Base-by-base conservation (phyloP, 805 yeast species). In the Sporopachydermia quercuum region DNA sequence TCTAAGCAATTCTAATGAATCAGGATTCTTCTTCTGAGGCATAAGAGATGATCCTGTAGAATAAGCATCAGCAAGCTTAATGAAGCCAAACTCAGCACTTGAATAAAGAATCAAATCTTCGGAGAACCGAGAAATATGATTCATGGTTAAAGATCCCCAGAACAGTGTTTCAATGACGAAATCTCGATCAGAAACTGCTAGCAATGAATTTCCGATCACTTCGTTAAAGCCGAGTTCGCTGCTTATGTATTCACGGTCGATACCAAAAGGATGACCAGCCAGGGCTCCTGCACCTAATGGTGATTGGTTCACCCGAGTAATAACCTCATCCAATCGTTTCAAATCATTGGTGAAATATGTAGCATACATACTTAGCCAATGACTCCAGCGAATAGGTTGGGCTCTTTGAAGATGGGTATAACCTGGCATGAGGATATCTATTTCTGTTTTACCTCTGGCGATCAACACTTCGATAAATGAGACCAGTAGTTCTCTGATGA, bases 11-110 rank as follows among this genome's bases (percentile, higher is more conserved):
- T 91, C 99, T 49, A 91, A 68, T 18, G 95, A 83, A 60, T 91
- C 99, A 3, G 98, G 96, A 64, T 91, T 91, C 63, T 91, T 91
- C 76, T 91, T 91, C 63, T 91, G 98, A 16, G 99, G 99, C 99
- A 91, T 91, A 56, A 91, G 70, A 18, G 96, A 85, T 4, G 96
- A 85, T 11, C 99, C 99, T 5, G 99, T 91, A 1, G 98, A 91
- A 62, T 91, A 91, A 17, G 98, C 97, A 57, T 91, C 99, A 8
- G 96, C 93, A 39, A 87, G 72, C 58, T 83, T 76, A 46, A 91
- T 69, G 57, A 93, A 91, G 3, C 95, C 95, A 66, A 91, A 91
- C 65, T 91, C 99, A 19, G 95, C 97, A 17, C 96, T 84, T 4
- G 97, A 91, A 63, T 91, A 91, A 49, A 91, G 79, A 50, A 91